Evolutionary conservation across 2,329 filamentous ascomycete genomes (phyloP), one percentile per base, ranked within the genome.

Genomic region (Biscogniauxia mediterranea): DNA sequence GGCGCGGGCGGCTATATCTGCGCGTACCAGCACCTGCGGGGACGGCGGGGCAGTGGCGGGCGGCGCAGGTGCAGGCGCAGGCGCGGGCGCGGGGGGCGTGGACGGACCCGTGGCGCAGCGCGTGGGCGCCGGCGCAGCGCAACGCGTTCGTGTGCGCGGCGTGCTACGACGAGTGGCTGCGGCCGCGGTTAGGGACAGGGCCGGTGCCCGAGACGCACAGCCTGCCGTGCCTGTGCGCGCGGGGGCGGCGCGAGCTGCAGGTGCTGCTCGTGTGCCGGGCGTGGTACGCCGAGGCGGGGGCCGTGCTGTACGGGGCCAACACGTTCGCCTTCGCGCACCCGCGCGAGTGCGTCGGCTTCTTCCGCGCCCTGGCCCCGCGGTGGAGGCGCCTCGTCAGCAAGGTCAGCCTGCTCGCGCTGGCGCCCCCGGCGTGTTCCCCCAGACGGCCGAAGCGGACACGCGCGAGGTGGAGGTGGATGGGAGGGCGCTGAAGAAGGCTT

Each of bases 221-320:
- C 26, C 32, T 66, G 32, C 63, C 61, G 23, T 68, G 66, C 53
- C 53, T 65, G 3, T 69, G 64, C 51, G 63, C 62, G 6, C 55
- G 67, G 23, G 23, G 2, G 13, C 57, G 62, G 7, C 17, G 17
- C 7, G 28, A 60, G 7, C 54, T 67, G 17, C 42, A 57, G 42
- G 54, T 55, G 5, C 49, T 66, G 25, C 60, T 67, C 8, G 61
- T 64, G 21, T 65, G 67, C 50, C 61, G 55, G 38, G 5, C 19
- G 25, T 69, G 64, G 64, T 62, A 69, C 60, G 64, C 57, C 13
- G 64, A 65, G 53, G 64, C 57, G 15, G 64, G 58, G 1, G 54
- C 50, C 11, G 67, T 66, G 2, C 57, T 69, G 15, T 69, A 66
- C 50, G 19, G 54, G 20, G 57, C 64, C 19, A 68, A 66, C 56